Evolutionary conservation across 1,284 basidiomycete genomes (phyloP), one percentile per base, ranked within the genome.

Genomic region (Ganoderma leucocontextum): DNA sequence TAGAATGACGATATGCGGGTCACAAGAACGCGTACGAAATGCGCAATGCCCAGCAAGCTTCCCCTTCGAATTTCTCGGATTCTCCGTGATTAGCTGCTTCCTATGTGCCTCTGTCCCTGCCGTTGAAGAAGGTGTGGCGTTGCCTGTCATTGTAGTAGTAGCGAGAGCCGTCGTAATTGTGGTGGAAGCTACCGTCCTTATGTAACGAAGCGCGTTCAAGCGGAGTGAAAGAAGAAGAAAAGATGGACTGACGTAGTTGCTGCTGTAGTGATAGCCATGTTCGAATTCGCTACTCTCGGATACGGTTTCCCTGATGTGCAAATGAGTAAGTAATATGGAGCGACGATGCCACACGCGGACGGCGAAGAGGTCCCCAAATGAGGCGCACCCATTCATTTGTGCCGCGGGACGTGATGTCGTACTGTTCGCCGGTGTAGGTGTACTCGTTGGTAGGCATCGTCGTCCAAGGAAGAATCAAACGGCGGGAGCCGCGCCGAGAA

Each of bases 191-290:
- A 8, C 76, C 76, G 44, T 77, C 66, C n/a, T 75, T 77, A 57
- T 10, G 12, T n/a, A n/a, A n/a, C n/a, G n/a, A n/a, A 29, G 44
- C 5, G 25, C 35, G 35, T 35, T 63, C 15, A 63, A 17, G 25
- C 3, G 13, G 15, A 10, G 38, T 35, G 47, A 55, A 38, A 36
- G 10, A 6, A 17, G 39, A 29, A 38, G 13, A 19, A 35, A n/a
- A 7, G 38, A 58, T n/a, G 19, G 22, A 29, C 4, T 19, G 10
- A 66, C 73, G 22, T 64, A 78, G 76, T 66, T 49, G 74, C 78
- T 79, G 52, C 73, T 76, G 70, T 78, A 78, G 63, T 78, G 78
- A 64, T 77, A 78, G 12, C 74, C 75, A 58, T 69, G 71, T n/a
- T n/a, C n/a, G n/a, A n/a, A n/a, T 6, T 60, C 68, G 47, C 74